Conservation (phyloP, 495 filamentous ascomycete species). For the Penicillium canescens region DNA sequence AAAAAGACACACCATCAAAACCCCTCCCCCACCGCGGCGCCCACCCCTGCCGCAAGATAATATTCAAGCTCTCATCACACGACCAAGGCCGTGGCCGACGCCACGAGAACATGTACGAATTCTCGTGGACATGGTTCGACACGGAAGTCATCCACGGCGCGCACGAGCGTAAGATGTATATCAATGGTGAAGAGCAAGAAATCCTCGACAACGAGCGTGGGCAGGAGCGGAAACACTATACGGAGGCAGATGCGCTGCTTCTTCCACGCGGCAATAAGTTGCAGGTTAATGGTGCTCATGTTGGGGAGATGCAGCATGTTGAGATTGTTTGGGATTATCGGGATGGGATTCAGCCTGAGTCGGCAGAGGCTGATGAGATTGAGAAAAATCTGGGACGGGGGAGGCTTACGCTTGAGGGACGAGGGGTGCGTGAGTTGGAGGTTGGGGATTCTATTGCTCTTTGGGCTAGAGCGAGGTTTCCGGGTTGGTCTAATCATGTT, state of each 20-base stretch:
- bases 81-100: slow-evolving; percentile 60
- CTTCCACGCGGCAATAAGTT: slow-evolving; percentile 43
- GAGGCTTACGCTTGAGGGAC: slow-evolving; percentile 52
- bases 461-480: slow-evolving; percentile 64
- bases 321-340: slow-evolving; percentile 59
- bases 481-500: slow-evolving; percentile 61
- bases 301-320: slow-evolving; percentile 33
- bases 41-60: slow-evolving; percentile 53
- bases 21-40: slow-evolving; percentile 37
- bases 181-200: slow-evolving; percentile 15
- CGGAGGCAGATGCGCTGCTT: slow-evolving; percentile 38
- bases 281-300: slow-evolving; percentile 53
- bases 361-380: slow-evolving; percentile 39
- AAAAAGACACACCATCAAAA: slow-evolving; percentile 13
- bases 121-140: slow-evolving; percentile 74
- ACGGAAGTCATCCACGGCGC: slow-evolving; percentile 44
- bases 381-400: slow-evolving; percentile 49
- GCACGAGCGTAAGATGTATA: slow-evolving; percentile 24
- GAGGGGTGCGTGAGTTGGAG: slow-evolving; percentile 55
- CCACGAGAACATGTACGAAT: slow-evolving; percentile 48
- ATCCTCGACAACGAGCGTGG: slow-evolving; percentile 17
- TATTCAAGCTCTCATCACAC: slow-evolving; percentile 62
- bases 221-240: slow-evolving; percentile 19
- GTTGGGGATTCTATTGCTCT: slow-evolving; percentile 66
- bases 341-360: slow-evolving; percentile 47